Percentiles rank a stretch among this genome's conserved stretches.
phyloP scores from a whole-genome alignment of 495 filamentous ascomycete species.

The Trichodelitschia bisporula region DNA sequence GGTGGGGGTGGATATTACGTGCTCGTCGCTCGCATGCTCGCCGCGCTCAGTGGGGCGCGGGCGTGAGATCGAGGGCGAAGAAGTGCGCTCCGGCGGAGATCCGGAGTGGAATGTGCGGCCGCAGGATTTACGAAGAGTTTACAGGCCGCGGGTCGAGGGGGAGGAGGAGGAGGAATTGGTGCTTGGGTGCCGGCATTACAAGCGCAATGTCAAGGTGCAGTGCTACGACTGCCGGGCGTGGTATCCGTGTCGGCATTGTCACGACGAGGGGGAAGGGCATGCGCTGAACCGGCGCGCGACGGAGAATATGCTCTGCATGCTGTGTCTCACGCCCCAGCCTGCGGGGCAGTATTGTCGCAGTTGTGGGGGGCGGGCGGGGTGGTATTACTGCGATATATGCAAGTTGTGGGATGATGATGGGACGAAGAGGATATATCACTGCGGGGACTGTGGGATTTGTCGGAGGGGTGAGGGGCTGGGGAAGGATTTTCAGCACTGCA shows the following conservation, averaged over 20 bases:
- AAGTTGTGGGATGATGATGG: conserved; percentile 92
- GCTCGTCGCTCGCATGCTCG: conserved; percentile 8
- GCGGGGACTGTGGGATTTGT: conserved; percentile 88
- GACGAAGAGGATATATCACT: conserved; percentile 88
- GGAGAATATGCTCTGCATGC: conserved; percentile 95
- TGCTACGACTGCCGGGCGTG: conserved; percentile 72
- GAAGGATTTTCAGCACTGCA: conserved; percentile 95
- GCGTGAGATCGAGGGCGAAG: conserved; percentile 3
- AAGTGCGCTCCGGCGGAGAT: conserved; percentile 23
- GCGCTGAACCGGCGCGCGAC: conserved; percentile 56
- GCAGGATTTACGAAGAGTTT: too few species aligned
- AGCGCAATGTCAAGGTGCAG: conserved; percentile 85
- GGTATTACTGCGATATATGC: conserved; percentile 85
- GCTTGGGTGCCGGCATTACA: conserved; percentile 80
- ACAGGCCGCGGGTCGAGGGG: background rate
- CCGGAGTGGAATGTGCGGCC: conserved; percentile 8
- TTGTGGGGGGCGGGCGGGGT: conserved; percentile 57
- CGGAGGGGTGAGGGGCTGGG: conserved; percentile 75
- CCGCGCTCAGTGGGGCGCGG: conserved; percentile 9
- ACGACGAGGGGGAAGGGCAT: conserved; percentile 73
- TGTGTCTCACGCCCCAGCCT: conserved; percentile 66
- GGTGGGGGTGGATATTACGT: conserved; percentile 3
- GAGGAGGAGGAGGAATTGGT: conserved; percentile 11
- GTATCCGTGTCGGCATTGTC: conserved; percentile 92
- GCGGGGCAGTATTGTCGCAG: conserved; percentile 51